phyloP scores from a whole-genome alignment of 2,329 filamentous ascomycete species.

The Phaeosphaeria sp. region DNA sequence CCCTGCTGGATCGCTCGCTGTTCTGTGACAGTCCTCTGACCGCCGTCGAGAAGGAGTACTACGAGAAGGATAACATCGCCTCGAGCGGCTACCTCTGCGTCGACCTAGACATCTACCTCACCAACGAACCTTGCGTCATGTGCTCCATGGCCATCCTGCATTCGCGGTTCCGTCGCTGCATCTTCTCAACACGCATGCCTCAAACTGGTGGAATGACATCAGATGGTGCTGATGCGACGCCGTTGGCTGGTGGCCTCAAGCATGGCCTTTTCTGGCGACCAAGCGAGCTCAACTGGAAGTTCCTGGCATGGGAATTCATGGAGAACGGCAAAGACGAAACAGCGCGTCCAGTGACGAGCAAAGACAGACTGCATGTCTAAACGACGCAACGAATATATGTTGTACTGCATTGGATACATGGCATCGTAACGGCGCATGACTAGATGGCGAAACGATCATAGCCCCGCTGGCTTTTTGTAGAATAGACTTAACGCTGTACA shows the following conservation, averaged over 20 bases:
- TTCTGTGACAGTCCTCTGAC: constrained; percentile 74
- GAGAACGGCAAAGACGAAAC: constrained; percentile 21
- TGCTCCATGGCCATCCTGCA: constrained; percentile 97
- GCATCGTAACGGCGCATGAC: constrained; percentile 30
- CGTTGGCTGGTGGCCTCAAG: constrained; percentile 42
- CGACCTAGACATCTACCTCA: constrained; percentile 89
- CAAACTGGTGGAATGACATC: constrained; percentile 83
- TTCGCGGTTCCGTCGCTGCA: constrained; percentile 85
- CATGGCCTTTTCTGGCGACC: constrained; percentile 71
- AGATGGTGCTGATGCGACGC: constrained; percentile 54
- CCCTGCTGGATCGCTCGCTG: constrained; percentile 49
- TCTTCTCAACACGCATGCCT: constrained; percentile 81
- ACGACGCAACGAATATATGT: not conserved
- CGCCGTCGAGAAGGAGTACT: constrained; percentile 68
- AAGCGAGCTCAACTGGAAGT: constrained; percentile 83
- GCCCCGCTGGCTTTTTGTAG: not conserved
- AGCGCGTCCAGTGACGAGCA: not conserved
- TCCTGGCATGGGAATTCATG: constrained; percentile 79
- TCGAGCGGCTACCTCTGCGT: constrained; percentile 92
- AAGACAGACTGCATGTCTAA: constrained; percentile 37
- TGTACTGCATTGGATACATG: constrained; percentile 29
- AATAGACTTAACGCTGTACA: constrained; percentile 1
- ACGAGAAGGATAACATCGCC: constrained; percentile 65
- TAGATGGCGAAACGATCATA: constrained; percentile 4
- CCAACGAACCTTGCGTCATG: constrained; percentile 95